A percentile compares a stretch with the other conserved stretches of the same genome.
These are phyloP conservation scores for Scorias spongiosa DNA, from an alignment of 2,329 filamentous ascomycete genomes.

Conservation along the genomic window DNA sequence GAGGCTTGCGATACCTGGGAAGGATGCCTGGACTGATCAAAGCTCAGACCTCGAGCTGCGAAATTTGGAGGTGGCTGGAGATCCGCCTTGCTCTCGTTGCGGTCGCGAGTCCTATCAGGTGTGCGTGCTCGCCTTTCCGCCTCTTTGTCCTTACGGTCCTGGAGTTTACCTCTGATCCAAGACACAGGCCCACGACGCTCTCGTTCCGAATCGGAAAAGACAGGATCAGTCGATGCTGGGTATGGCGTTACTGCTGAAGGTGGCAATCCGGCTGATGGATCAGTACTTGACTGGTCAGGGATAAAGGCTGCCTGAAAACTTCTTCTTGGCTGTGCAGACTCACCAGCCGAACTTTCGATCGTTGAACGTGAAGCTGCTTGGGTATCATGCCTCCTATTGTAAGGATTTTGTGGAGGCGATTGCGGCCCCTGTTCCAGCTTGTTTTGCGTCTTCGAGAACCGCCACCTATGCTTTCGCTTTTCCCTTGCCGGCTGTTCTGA, in stretches of 20 bases:
- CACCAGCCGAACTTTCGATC: constrained; percentile 14
- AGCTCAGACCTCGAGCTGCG: background rate
- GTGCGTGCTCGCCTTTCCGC: constrained; percentile 30
- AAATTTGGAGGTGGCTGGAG: constrained; percentile 2
- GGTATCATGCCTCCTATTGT: constrained; percentile 14
- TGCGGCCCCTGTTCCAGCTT: constrained; percentile 12
- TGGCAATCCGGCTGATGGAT: constrained; percentile 6
- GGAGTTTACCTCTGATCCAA: constrained; percentile 50
- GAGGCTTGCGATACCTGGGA: background rate
- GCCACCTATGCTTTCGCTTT: constrained; percentile 58
- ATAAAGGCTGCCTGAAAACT: constrained; percentile 17
- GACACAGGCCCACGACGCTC: constrained; percentile 47
- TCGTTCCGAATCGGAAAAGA: constrained; percentile 22
- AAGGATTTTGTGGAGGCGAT: constrained; percentile 9
- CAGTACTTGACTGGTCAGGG: constrained; percentile 8
- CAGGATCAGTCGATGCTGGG: constrained; percentile 11
- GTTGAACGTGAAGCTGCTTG: constrained; percentile 17
- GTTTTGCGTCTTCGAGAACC: constrained; percentile 39
- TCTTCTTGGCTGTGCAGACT: constrained; percentile 9
- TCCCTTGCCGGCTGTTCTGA: constrained; percentile 19
- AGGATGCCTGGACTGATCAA: background rate
- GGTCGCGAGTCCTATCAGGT: constrained; percentile 15
- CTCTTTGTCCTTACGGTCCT: constrained; percentile 40
- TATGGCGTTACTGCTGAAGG: constrained; percentile 6
- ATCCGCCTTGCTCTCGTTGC: constrained; percentile 13